phyloP scores from a whole-genome alignment of 257 asterid species.

The Leptodermis oblonga region DNA sequence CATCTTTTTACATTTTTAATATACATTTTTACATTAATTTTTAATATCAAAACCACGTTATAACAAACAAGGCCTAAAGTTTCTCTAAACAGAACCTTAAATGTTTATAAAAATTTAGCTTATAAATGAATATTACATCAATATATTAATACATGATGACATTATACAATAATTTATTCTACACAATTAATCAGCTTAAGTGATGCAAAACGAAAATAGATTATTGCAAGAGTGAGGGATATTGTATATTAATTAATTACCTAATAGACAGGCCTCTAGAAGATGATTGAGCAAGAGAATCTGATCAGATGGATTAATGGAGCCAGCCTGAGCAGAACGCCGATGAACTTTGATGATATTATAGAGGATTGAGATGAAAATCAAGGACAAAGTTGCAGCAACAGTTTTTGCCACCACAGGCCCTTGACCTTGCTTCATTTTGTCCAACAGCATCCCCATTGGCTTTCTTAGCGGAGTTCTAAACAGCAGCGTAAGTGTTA shows the following conservation, averaged over 20 bases:
- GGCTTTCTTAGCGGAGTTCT: slow-evolving; percentile 71
- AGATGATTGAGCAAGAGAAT: slow-evolving; percentile 62
- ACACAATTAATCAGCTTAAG: no score
- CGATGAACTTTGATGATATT: slow-evolving; percentile 39
- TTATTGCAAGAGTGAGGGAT: not conserved
- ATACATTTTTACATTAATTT: no score
- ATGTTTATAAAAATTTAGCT: no score
- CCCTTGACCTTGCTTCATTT: slow-evolving; percentile 63
- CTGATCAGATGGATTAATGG: slow-evolving; percentile 64
- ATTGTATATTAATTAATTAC: no score
- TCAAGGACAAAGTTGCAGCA: slow-evolving; percentile 56
- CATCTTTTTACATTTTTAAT: no score
- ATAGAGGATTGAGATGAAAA: slow-evolving; percentile 45
- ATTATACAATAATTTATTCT: no score
- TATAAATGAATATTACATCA: no score
- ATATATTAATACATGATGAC: no score
- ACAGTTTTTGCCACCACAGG: slow-evolving; percentile 67
- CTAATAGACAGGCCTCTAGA: slow-evolving; percentile 60
- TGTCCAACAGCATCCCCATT: slow-evolving; percentile 44
- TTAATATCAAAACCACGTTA: no score
- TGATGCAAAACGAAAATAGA: no score
- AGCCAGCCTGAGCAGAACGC: slow-evolving; percentile 41
- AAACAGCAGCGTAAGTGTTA: slow-evolving; percentile 50
- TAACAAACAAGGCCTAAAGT: no score
- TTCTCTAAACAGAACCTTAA: no score